Conservation (phyloP, 2,329 filamentous ascomycete genomes). For the Colletotrichum sp. region DNA sequence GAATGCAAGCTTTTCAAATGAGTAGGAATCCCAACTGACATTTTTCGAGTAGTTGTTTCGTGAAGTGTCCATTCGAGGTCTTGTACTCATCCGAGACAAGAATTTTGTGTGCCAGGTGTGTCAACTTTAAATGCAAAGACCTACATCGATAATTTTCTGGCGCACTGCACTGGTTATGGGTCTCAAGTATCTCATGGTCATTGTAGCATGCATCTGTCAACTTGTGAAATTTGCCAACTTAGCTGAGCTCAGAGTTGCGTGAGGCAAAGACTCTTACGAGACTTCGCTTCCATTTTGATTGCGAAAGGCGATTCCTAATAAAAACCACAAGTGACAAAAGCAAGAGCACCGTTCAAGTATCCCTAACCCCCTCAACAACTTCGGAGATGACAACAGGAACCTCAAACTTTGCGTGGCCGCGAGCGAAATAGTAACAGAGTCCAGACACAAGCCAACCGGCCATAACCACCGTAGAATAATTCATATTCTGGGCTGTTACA, state of each 20-base stretch:
- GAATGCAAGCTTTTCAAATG: not conserved
- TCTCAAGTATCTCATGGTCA: not conserved
- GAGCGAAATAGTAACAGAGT: slow-evolving; percentile 32
- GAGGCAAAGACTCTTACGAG: not conserved
- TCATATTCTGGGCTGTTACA: slow-evolving; percentile 47
- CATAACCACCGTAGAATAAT: slow-evolving; percentile 49
- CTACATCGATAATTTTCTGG: not conserved
- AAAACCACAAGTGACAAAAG: not conserved
- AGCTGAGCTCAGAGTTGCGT: not conserved
- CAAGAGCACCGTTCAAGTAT: not conserved
- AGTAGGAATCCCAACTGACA: not conserved
- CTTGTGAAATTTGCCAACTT: not conserved
- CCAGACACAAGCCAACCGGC: slow-evolving; percentile 41
- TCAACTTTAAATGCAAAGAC: not conserved
- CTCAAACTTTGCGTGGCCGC: slow-evolving; percentile 28
- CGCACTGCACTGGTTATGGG: not conserved
- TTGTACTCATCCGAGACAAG: not conserved
- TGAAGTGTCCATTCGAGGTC: not conserved
- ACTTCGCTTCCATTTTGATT: not conserved
- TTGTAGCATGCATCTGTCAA: not conserved
- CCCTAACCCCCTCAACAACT: not conserved
- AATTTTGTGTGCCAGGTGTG: fast-evolving
- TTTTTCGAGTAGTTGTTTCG: not conserved
- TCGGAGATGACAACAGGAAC: slow-evolving; percentile 22
- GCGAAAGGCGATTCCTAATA: not conserved